phyloP scores from a whole-genome alignment of 441 rosid genomes.

The Biscutella laevigata region DNA sequence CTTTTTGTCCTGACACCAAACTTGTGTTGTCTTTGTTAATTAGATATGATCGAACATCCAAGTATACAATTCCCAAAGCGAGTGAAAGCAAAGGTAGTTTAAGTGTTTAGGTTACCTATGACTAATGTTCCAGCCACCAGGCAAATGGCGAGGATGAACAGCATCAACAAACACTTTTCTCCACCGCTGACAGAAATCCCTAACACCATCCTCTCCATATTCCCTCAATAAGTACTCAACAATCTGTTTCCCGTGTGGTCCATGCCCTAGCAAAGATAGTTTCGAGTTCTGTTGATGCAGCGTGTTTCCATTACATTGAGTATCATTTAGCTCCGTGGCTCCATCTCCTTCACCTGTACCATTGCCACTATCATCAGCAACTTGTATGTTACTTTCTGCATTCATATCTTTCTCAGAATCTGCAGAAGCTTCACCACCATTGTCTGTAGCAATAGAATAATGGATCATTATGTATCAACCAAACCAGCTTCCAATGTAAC shows the following conservation, averaged over 20 bases:
- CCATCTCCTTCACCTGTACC: constrained; percentile 31
- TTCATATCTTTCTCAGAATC: constrained; percentile 15
- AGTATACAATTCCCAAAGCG: neutral
- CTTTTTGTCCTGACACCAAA: neutral
- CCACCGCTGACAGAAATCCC: constrained; percentile 82
- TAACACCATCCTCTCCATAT: constrained; percentile 62
- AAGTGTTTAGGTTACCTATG: constrained; percentile 31
- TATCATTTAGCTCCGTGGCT: constrained; percentile 18
- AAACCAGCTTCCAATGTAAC: constrained; percentile 16
- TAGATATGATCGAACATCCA: neutral
- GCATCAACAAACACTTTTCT: constrained; percentile 83
- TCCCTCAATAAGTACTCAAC: constrained; percentile 57
- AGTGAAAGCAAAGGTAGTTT: neutral
- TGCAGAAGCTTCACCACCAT: constrained; percentile 19
- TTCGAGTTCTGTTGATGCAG: constrained; percentile 42
- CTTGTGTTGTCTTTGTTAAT: neutral
- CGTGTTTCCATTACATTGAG: constrained; percentile 26
- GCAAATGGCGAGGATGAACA: constrained; percentile 69
- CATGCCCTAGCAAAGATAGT: constrained; percentile 82
- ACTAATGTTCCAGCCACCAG: constrained; percentile 80
- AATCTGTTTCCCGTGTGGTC: constrained; percentile 87
- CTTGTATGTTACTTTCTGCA: constrained; percentile 20
- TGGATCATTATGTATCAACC: constrained; percentile 8
- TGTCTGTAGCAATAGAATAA: constrained; percentile 4
- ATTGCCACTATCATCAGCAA: constrained; percentile 20